A percentile compares a stretch with the other conserved stretches of the same genome.
These are phyloP conservation scores for Penicillium manginii DNA, from an alignment of 495 filamentous ascomycete species.

Conservation along the genomic window DNA sequence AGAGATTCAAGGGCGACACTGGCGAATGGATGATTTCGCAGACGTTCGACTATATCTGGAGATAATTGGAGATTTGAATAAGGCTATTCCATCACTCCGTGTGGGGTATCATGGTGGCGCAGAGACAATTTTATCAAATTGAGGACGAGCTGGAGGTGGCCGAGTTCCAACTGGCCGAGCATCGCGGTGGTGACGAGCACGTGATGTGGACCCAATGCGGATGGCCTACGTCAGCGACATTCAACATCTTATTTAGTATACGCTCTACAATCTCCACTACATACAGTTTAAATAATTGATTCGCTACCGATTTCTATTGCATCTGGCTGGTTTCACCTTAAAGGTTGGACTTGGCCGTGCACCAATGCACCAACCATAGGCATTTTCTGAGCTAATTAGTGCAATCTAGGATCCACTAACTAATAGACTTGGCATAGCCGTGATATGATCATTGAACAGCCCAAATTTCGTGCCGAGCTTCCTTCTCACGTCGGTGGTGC, in stretches of 20 bases:
- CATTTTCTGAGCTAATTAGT: no score
- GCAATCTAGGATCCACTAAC: no score
- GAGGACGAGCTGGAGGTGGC: constrained; percentile 13
- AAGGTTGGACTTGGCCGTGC: no score
- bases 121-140: constrained; percentile 19
- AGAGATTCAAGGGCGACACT: background rate
- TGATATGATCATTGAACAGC: no score
- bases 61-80: background rate
- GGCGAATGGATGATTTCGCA: background rate
- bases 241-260: background rate
- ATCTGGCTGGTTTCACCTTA: no score
- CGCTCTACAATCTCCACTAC: no score
- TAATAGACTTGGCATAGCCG: no score
- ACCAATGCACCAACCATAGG: no score
- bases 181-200: constrained; percentile 16
- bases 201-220: constrained; percentile 34
- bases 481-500: no score
- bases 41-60: background rate
- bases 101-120: constrained; percentile 9
- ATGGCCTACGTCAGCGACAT: constrained; percentile 21
- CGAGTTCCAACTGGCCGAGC: constrained; percentile 6
- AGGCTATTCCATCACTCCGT: constrained; percentile 12
- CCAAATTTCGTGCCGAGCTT: no score
- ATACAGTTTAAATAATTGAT: no score
- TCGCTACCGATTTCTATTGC: no score